Conservation (phyloP, 2,329 filamentous ascomycete species). For the Penicillium brevicompactum region DNA sequence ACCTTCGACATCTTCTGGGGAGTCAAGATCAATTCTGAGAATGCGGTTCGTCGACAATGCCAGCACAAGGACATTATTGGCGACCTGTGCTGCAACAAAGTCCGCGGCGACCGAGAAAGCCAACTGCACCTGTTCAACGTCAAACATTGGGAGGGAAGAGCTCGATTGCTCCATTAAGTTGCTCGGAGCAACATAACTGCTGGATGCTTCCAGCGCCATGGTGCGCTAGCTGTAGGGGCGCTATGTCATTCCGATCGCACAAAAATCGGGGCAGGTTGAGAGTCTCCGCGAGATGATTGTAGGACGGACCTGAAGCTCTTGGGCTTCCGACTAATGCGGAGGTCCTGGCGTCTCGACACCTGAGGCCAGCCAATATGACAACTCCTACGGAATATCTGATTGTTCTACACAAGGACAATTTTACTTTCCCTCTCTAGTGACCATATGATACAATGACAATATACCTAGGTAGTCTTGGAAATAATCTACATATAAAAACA, state of each 20-base stretch:
- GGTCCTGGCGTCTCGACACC: constrained; percentile 8
- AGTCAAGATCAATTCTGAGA: constrained; percentile 89
- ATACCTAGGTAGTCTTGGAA: too few relatives aligned
- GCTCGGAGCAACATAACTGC: constrained; percentile 71
- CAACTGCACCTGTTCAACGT: constrained; percentile 87
- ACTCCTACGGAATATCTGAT: too few relatives aligned
- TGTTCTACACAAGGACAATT: too few relatives aligned
- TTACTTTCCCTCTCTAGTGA: too few relatives aligned
- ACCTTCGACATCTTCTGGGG: constrained; percentile 93
- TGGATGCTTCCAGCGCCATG: constrained; percentile 72
- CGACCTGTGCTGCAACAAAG: constrained; percentile 94
- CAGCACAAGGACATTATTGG: constrained; percentile 93
- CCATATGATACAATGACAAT: too few relatives aligned
- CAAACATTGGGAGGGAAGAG: constrained; percentile 80
- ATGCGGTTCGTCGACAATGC: constrained; percentile 91
- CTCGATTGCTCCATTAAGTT: constrained; percentile 63
- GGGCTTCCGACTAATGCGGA: constrained; percentile 17
- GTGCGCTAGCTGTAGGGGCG: constrained; percentile 35
- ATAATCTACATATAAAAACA: too few relatives aligned
- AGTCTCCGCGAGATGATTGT: constrained; percentile 3
- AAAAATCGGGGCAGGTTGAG: constrained; percentile 16
- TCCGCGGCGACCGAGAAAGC: constrained; percentile 93
- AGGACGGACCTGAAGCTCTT: constrained; percentile 25
- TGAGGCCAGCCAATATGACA: constrained; percentile 2
- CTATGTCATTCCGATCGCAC: constrained; percentile 34